Evolutionary conservation across 1,284 basidiomycete genomes (phyloP).

Genomic region (Schizophyllum commune): DNA sequence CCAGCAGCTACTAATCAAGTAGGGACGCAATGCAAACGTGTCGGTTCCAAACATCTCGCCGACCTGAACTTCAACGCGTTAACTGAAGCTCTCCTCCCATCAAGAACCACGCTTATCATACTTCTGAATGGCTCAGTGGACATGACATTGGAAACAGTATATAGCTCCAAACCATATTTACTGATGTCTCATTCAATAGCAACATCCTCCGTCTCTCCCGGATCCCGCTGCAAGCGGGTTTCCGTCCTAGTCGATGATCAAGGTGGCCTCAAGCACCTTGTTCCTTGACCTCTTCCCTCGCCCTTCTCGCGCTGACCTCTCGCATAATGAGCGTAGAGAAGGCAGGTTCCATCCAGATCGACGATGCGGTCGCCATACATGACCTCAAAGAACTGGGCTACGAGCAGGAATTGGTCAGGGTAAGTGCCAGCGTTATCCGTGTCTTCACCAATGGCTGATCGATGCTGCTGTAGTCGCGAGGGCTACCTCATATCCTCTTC

Average conservation of each 20-base stretch:
- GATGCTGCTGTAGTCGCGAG: slow-evolving; percentile 31
- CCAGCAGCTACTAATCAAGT: too few relatives aligned
- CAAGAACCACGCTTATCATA: too few relatives aligned
- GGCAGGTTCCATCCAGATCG: not conserved
- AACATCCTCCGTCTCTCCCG: too few relatives aligned
- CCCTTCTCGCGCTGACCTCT: not conserved
- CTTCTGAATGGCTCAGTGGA: too few relatives aligned
- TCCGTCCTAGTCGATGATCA: not conserved
- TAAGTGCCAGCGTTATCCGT: slow-evolving; percentile 16
- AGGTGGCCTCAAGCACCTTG: not conserved
- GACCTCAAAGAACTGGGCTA: slow-evolving; percentile 41
- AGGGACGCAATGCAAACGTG: too few relatives aligned
- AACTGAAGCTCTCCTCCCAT: too few relatives aligned
- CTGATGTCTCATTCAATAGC: too few relatives aligned
- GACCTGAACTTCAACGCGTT: too few relatives aligned
- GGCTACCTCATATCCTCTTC: slow-evolving; percentile 37
- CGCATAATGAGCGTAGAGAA: not conserved
- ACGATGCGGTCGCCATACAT: slow-evolving; percentile 10
- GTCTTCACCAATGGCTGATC: not conserved
- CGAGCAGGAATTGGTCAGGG: slow-evolving; percentile 40
- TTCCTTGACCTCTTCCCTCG: not conserved
- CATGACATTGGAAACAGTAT: too few relatives aligned
- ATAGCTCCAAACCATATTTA: too few relatives aligned
- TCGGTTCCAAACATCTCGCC: too few relatives aligned
- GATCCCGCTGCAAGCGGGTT: too few relatives aligned